Evolutionary conservation across 2,329 filamentous ascomycete species (phyloP), one percentile per base, ranked within the genome.

Genomic region (Epichloe coenophiala): DNA sequence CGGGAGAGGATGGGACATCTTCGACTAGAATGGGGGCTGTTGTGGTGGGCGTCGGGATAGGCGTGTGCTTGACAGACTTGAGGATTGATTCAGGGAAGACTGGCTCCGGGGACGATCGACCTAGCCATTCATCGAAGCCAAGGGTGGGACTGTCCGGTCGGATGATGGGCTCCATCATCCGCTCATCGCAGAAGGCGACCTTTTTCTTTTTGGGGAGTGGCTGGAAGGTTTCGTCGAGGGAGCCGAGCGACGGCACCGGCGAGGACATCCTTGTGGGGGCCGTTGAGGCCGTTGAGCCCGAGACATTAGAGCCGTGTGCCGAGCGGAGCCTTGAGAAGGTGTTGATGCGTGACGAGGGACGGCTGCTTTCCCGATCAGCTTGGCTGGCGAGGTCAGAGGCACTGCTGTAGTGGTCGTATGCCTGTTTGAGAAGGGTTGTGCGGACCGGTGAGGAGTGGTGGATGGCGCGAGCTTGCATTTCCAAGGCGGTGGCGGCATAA

Each of bases 121-220:
- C 48, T 12, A 69, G 63, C 44, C 64, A 65, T 55, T 73, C 72
- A 48, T 76, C 74, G 51, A 77, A 72, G 11, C 78, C 78, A 5
- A 81, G 71, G 0, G 78, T 81, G 1, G 78, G 78, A 3, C 77
- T 81, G 56, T 81, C 78, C 0, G 77, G 78, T 8, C 78, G 75
- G 53, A 78, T 69, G 35, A 72, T 64, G 19, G 75, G 73, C 56
- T 76, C 67, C 15, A 65, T 63, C 15, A 64, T 55, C 12, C 59
- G 60, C n/a, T 54, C 56, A 21, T 68, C 62, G 37, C 56, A 59
- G 51, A 69, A 72, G 38, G 63, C 64, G 35, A 71, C 67, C 21
- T 65, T 65, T 59, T 70, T 71, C 61, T 67, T 70, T 37, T 61
- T 63, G 15, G 62, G 59, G 5, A 39, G 27, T 15, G 44, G 50